Percentiles rank a stretch among this genome's conserved stretches.
Evolutionary conservation across 169 alveolate species (phyloP).

Genomic region (Eimeria maxima): DNA sequence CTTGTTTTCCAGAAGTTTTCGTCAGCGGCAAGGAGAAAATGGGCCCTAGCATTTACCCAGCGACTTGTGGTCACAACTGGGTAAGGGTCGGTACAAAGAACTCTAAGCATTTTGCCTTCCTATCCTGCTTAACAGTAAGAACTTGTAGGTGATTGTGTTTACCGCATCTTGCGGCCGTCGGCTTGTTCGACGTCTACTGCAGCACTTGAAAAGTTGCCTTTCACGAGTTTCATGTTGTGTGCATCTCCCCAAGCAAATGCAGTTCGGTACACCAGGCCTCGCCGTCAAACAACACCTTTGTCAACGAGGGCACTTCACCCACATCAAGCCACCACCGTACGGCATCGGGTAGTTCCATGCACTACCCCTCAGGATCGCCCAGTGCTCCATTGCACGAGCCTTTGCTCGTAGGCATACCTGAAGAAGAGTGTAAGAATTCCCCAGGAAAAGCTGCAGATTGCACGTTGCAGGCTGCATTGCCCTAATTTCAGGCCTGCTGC

Average conservation of each 20-base stretch:
- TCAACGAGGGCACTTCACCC: not conserved
- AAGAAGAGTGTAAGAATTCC: conserved; percentile 44
- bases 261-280: not conserved
- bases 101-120: not conserved
- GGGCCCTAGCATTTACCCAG: conserved; percentile 86
- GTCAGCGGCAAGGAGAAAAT: conserved; percentile 85
- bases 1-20: conserved; percentile 87
- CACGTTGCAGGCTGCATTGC: not conserved
- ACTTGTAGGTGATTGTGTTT: not conserved
- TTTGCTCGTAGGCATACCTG: conserved; percentile 66
- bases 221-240: not conserved
- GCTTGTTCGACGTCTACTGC: not conserved
- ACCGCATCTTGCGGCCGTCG: not conserved
- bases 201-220: not conserved
- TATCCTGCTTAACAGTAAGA: not conserved
- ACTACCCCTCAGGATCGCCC: conserved; percentile 30
- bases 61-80: conserved; percentile 63
- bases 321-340: conserved; percentile 7
- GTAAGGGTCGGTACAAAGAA: not conserved
- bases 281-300: not conserved
- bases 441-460: not conserved
- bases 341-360: conserved; percentile 12
- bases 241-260: not conserved
- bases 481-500: not conserved
- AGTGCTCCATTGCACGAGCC: conserved; percentile 68